Evolutionary conservation across 2,329 filamentous ascomycete species (phyloP).

Genomic region (Exophiala aquamarina): DNA sequence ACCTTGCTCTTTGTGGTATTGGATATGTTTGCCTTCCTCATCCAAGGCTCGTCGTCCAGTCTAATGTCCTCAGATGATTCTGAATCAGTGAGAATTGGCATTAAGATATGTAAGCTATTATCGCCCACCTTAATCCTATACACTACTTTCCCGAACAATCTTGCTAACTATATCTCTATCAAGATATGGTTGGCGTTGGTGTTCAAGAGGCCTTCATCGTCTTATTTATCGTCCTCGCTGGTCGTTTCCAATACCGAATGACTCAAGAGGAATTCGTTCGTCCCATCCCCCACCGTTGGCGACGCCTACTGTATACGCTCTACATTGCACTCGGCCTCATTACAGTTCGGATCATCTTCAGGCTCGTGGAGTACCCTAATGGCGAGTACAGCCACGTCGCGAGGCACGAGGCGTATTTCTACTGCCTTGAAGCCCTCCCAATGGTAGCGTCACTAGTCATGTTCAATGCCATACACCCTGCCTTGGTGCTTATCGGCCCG

Average conservation of each 20-base stretch:
- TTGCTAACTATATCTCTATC: constrained; percentile 40
- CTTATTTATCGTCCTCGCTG: constrained; percentile 50
- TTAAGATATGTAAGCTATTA: too few species aligned
- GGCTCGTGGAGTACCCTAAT: constrained; percentile 58
- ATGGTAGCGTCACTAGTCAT: neutral
- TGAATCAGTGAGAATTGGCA: too few species aligned
- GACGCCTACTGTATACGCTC: constrained; percentile 47
- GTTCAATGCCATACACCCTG: constrained; percentile 1
- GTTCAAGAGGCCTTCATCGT: constrained; percentile 55
- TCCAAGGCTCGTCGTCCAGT: constrained; percentile 42
- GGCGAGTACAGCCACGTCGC: constrained; percentile 43
- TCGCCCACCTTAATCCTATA: neutral
- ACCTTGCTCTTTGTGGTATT: constrained; percentile 42
- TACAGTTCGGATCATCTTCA: constrained; percentile 55
- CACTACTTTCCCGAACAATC: constrained; percentile 12
- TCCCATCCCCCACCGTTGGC: constrained; percentile 33
- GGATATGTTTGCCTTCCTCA: constrained; percentile 44
- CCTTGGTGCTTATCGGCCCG: too few species aligned
- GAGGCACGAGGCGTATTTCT: constrained; percentile 37
- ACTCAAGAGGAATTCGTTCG: neutral
- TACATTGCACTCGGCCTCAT: constrained; percentile 53
- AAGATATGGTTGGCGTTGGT: constrained; percentile 40
- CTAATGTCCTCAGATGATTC: constrained; percentile 19
- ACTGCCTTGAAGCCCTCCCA: constrained; percentile 29
- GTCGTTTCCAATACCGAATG: constrained; percentile 45